These are phyloP conservation scores for Phaeosphaeriaceae sp. DNA, from an alignment of 2,329 filamentous ascomycete species.

Conservation along the genomic window DNA sequence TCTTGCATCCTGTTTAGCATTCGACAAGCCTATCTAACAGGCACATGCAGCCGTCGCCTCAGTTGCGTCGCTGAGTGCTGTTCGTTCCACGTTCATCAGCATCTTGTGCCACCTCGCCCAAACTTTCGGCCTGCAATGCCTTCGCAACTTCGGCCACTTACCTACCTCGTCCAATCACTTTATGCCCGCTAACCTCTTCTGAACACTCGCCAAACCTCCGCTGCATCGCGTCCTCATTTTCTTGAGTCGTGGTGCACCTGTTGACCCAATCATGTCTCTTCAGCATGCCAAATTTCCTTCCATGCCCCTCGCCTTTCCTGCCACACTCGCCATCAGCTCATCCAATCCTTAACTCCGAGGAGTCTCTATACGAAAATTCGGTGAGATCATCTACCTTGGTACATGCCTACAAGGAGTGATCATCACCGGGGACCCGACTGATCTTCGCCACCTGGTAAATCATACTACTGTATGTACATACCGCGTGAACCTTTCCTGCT, in stretches of 20 bases:
- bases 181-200: conserved; percentile 7
- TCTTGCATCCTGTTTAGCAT: conserved; percentile 8
- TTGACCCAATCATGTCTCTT: background rate
- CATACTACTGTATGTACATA: too few relatives aligned
- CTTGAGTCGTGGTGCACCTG: conserved; percentile 34
- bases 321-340: too few relatives aligned
- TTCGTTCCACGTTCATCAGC: conserved; percentile 14
- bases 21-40: conserved; percentile 1
- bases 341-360: background rate
- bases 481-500: too few relatives aligned
- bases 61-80: conserved; percentile 12
- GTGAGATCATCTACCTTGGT: too few relatives aligned
- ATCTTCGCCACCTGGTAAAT: too few relatives aligned
- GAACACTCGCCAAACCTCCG: conserved; percentile 38
- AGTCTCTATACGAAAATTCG: background rate
- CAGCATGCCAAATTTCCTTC: conserved; percentile 16
- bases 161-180: conserved; percentile 6
- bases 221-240: conserved; percentile 43
- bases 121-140: conserved; percentile 17
- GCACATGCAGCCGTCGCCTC: background rate
- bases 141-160: conserved; percentile 13
- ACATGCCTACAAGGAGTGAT: too few relatives aligned
- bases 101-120: conserved; percentile 12
- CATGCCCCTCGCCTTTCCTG: background rate
- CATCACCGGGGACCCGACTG: too few relatives aligned